Percentiles rank a stretch among this genome's conserved stretches.
Evolutionary conservation across 2,329 filamentous ascomycete species (phyloP).

Genomic region (Pseudocercospora vitis): DNA sequence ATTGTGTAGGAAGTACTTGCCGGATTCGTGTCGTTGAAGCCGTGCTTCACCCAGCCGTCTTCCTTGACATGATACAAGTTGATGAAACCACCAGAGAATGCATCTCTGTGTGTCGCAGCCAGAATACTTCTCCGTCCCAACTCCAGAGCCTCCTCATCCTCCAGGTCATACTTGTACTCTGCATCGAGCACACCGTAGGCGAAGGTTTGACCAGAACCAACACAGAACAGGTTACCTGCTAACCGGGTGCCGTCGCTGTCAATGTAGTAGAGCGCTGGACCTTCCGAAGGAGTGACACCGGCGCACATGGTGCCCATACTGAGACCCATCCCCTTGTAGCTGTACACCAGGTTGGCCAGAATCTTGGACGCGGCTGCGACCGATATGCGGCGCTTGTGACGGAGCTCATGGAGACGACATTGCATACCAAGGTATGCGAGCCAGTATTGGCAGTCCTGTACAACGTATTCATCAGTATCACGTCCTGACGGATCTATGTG

Average conservation of each 20-base stretch:
- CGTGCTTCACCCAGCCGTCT: conserved; percentile 97
- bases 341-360: conserved; percentile 95
- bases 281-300: conserved; percentile 91
- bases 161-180: conserved; percentile 88
- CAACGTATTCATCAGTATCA: conserved; percentile 19
- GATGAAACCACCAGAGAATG: conserved; percentile 98
- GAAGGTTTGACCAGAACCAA: conserved; percentile 97
- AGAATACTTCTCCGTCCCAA: conserved; percentile 89
- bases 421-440: conserved; percentile 98
- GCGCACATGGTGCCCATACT: conserved; percentile 99
- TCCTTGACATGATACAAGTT: conserved; percentile 99
- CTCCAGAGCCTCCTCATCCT: conserved; percentile 83
- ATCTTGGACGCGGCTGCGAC: conserved; percentile 98
- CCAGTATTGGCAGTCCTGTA: conserved; percentile 99
- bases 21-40: conserved; percentile 96
- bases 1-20: conserved; percentile 8
- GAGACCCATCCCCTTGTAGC: conserved; percentile 97
- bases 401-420: conserved; percentile 97
- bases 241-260: conserved; percentile 94
- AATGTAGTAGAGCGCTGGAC: conserved; percentile 97
- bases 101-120: conserved; percentile 93
- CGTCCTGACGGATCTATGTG: neutral
- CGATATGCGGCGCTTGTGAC: conserved; percentile 97
- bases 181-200: conserved; percentile 97
- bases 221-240: conserved; percentile 93